Percentiles rank a stretch among this genome's conserved stretches.
phyloP scores from a whole-genome alignment of 2,329 filamentous ascomycete species.

The Aureobasidium sp. region DNA sequence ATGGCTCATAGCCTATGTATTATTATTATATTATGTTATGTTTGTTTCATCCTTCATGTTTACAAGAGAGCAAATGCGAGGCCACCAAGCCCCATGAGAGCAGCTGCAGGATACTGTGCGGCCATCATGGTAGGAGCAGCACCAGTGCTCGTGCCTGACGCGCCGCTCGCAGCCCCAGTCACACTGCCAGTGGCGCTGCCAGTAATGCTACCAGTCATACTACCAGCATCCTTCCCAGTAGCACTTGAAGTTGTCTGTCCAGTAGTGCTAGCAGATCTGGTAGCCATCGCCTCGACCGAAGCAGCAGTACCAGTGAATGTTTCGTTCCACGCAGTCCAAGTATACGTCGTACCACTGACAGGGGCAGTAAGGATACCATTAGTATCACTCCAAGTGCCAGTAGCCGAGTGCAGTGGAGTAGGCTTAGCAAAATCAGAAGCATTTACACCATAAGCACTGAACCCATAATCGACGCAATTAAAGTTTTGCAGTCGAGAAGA shows the following conservation, averaged over 20 bases:
- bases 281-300: constrained; percentile 12
- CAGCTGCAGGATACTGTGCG: background rate
- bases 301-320: constrained; percentile 10
- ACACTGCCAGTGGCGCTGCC: background rate
- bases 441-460: background rate
- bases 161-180: background rate
- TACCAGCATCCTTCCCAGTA: background rate
- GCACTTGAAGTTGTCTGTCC: background rate
- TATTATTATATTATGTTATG: too few relatives aligned
- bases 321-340: background rate
- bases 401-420: background rate
- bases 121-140: background rate
- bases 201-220: too few relatives aligned
- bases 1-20: background rate
- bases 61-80: background rate
- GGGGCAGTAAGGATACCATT: constrained; percentile 1
- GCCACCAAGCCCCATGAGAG: constrained; percentile 2
- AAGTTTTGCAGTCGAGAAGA: background rate
- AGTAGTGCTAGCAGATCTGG: background rate
- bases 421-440: constrained; percentile 6
- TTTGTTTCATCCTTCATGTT: background rate
- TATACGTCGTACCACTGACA: constrained; percentile 10
- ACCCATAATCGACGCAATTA: background rate
- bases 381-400: constrained; percentile 2
- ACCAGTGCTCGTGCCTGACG: background rate